Conservation (phyloP, 2,329 filamentous ascomycete species). For the Neofusicoccum ribis region DNA sequence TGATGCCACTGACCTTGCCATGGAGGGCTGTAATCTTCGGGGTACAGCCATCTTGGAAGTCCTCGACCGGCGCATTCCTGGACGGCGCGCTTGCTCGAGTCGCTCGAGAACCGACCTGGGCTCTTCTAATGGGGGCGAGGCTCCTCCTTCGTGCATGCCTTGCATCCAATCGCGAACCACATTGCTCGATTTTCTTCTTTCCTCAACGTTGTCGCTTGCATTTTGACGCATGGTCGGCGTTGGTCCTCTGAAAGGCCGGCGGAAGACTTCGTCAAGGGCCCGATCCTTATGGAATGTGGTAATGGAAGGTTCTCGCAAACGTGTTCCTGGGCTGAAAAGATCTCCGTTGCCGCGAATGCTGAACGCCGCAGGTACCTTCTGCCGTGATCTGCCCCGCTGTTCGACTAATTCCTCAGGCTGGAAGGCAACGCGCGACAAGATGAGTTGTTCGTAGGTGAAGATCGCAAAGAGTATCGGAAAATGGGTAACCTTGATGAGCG, state of each 20-base stretch:
- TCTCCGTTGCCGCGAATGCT: slow-evolving; percentile 45
- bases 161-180: slow-evolving; percentile 93
- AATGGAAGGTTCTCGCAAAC: slow-evolving; percentile 81
- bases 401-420: slow-evolving; percentile 87
- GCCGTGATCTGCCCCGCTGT: slow-evolving; percentile 62
- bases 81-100: slow-evolving; percentile 55
- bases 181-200: slow-evolving; percentile 72
- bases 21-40: slow-evolving; percentile 45
- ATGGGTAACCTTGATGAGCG: slow-evolving; percentile 87
- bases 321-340: slow-evolving; percentile 68
- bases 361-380: slow-evolving; percentile 44
- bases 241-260: slow-evolving; percentile 63
- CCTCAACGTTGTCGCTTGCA: slow-evolving; percentile 38
- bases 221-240: slow-evolving; percentile 32
- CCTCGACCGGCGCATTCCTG: slow-evolving; percentile 53
- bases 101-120: slow-evolving; percentile 59
- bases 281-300: slow-evolving; percentile 87
- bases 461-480: slow-evolving; percentile 85
- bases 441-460: slow-evolving; percentile 79
- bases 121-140: slow-evolving; percentile 59
- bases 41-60: slow-evolving; percentile 34
- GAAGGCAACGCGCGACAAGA: slow-evolving; percentile 73
- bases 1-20: slow-evolving; percentile 56
- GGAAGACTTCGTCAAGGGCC: slow-evolving; percentile 88
- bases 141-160: slow-evolving; percentile 55